Evolutionary conservation across 1,284 basidiomycete species (phyloP).

Genomic region (Puccinia hordei): DNA sequence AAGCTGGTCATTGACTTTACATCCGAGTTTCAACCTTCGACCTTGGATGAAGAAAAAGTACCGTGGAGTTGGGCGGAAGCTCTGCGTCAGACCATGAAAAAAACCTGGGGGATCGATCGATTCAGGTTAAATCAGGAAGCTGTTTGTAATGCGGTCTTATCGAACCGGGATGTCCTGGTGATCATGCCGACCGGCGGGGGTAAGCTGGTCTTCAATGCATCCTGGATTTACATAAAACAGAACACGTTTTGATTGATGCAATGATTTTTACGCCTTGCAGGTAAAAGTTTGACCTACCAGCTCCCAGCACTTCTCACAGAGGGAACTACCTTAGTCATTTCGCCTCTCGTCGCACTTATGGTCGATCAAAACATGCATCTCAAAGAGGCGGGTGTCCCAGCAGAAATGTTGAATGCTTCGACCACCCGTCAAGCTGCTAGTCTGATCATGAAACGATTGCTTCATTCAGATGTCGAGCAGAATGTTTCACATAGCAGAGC

Average conservation of each 20-base stretch:
- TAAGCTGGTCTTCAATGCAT: conserved; percentile 55
- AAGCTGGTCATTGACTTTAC: conserved; percentile 24
- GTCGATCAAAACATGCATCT: conserved; percentile 81
- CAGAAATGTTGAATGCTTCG: conserved; percentile 70
- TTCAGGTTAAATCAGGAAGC: conserved; percentile 68
- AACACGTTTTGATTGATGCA: background rate
- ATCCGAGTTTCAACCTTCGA: conserved; percentile 53
- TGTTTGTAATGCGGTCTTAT: conserved; percentile 85
- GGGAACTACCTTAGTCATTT: conserved; percentile 84
- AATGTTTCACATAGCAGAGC: conserved; percentile 42
- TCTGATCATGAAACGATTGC: conserved; percentile 66
- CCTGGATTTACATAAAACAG: background rate
- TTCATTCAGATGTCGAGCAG: conserved; percentile 46
- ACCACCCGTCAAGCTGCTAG: conserved; percentile 67
- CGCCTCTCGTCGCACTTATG: conserved; percentile 61
- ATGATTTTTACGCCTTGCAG: background rate
- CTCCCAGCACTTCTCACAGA: conserved; percentile 77
- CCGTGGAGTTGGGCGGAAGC: conserved; percentile 62
- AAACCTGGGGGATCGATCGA: conserved; percentile 66
- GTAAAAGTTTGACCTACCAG: conserved; percentile 71
- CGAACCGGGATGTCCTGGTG: conserved; percentile 75
- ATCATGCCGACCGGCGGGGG: conserved; percentile 77
- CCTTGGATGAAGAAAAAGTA: background rate
- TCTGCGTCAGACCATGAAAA: conserved; percentile 67
- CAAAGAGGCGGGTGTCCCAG: conserved; percentile 65